Percentiles rank a stretch among this genome's conserved stretches.
Conservation (phyloP, 78 protist genomes). For the Isochrysis galbana region DNA sequence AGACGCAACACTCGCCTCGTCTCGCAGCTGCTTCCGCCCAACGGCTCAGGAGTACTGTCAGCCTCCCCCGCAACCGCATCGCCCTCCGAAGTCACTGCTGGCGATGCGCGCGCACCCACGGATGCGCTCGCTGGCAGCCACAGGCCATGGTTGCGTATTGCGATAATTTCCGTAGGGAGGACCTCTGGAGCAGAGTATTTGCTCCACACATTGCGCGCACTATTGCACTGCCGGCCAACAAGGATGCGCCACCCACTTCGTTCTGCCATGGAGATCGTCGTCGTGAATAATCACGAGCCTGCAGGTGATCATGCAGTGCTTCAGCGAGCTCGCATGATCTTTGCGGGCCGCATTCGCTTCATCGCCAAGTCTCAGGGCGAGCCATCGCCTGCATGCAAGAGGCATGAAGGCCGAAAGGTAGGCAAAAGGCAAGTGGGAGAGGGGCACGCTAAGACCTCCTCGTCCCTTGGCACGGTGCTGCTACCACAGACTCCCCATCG, state of each 20-base stretch:
- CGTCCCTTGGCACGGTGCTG: no score
- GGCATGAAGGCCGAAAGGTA: not conserved
- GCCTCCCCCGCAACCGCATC: no score
- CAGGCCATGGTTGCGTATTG: slow-evolving; percentile 2
- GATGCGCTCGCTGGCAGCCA: no score
- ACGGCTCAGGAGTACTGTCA: no score
- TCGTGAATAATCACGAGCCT: not conserved
- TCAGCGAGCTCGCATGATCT: not conserved
- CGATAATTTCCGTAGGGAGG: not conserved
- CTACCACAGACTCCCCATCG: no score
- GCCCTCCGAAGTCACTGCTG: no score
- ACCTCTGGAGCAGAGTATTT: not conserved
- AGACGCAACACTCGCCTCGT: no score
- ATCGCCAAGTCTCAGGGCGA: not conserved
- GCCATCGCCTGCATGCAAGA: not conserved
- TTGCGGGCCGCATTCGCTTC: not conserved
- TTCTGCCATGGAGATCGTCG: not conserved
- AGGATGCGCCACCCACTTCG: not conserved
- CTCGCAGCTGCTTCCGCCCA: no score
- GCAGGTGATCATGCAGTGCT: not conserved
- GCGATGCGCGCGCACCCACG: no score
- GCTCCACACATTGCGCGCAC: not conserved
- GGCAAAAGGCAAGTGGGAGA: no score
- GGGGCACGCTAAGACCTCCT: no score
- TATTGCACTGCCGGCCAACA: not conserved